Evolutionary conservation across 345 rosid species (phyloP).

Genomic region (Citrus australasica): DNA sequence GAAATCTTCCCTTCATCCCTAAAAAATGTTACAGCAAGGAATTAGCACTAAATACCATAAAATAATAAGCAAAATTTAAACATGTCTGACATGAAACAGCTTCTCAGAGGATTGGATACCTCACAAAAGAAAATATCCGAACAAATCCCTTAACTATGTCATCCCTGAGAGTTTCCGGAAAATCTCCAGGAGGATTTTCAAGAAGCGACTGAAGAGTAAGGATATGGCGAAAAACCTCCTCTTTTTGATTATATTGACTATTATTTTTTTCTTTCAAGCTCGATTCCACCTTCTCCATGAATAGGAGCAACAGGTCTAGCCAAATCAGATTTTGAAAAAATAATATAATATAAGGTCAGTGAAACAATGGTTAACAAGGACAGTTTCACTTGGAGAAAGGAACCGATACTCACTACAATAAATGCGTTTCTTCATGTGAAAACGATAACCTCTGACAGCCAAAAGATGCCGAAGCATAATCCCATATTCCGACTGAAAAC

Average conservation of each 20-base stretch:
- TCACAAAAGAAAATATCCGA: constrained; percentile 59
- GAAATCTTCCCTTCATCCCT: constrained; percentile 94
- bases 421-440: constrained; percentile 69
- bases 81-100: background rate
- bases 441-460: constrained; percentile 57
- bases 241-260: constrained; percentile 55
- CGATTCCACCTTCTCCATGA: constrained; percentile 67
- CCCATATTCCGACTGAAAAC: constrained; percentile 87
- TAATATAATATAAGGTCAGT: constrained; percentile 9
- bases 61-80: background rate
- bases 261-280: constrained; percentile 44
- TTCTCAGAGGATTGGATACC: constrained; percentile 32
- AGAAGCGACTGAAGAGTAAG: constrained; percentile 73
- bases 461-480: constrained; percentile 72
- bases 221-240: constrained; percentile 69
- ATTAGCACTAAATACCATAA: constrained; percentile 12
- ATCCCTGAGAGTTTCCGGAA: constrained; percentile 61
- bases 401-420: constrained; percentile 57
- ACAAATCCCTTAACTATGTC: constrained; percentile 61
- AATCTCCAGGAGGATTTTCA: constrained; percentile 89
- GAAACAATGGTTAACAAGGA: background rate
- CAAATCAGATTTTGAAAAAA: constrained; percentile 17
- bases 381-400: constrained; percentile 11
- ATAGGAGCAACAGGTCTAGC: constrained; percentile 61
- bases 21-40: constrained; percentile 24